Conservation (phyloP, 306 rosid species). For the Cicer arietinum region DNA sequence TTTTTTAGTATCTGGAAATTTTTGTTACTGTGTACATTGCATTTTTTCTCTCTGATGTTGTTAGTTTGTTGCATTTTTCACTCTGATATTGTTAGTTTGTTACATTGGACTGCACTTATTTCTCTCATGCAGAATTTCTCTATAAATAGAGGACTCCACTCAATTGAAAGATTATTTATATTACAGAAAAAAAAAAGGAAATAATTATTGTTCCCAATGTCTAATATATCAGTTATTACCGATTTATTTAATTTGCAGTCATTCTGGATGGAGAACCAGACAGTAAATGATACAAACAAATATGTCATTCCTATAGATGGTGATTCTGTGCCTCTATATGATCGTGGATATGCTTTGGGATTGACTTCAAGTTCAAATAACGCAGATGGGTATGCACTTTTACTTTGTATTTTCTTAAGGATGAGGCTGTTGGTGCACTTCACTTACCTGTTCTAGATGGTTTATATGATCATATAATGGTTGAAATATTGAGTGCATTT, state of each 20-base stretch:
- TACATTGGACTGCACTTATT: no score
- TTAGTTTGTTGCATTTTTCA: no score
- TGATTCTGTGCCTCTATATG: conserved; percentile 84
- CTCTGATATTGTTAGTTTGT: no score
- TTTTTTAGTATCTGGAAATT: no score
- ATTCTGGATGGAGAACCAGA: conserved; percentile 90
- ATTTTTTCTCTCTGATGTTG: no score
- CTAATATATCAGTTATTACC: conserved; percentile 22
- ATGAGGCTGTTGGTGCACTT: conserved; percentile 30
- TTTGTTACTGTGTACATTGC: no score
- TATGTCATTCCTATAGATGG: conserved; percentile 65
- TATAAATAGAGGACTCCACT: no score
- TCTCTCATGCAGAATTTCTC: no score
- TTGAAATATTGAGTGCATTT: conserved; percentile 4
- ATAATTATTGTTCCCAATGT: conserved; percentile 26
- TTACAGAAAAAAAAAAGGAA: neutral
- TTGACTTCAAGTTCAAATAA: conserved; percentile 75
- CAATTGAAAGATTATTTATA: conserved; percentile 1
- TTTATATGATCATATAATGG: conserved; percentile 3
- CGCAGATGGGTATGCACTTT: conserved; percentile 66
- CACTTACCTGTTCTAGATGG: conserved; percentile 26
- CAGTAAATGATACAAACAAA: conserved; percentile 52
- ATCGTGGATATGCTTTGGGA: conserved; percentile 90
- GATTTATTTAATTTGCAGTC: conserved; percentile 67
- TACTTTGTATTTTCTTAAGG: conserved; percentile 33